Conservation (phyloP, 1,139 yeast species). For the Scheffersomyces titani region DNA sequence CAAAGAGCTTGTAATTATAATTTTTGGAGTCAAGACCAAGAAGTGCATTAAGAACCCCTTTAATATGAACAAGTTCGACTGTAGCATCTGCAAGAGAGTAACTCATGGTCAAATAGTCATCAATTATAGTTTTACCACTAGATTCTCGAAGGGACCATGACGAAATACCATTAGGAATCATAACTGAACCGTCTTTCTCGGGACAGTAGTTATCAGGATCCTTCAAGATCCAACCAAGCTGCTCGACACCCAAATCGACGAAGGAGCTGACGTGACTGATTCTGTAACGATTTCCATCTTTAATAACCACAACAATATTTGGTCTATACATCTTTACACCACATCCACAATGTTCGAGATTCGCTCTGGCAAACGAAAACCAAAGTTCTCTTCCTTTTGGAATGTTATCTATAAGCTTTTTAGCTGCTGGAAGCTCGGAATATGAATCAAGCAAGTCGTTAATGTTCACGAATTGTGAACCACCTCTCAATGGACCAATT, state of each 20-base stretch:
- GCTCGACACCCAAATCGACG: slow-evolving; percentile 6
- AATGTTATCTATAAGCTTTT: slow-evolving; percentile 1
- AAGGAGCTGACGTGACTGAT: slow-evolving; percentile 5
- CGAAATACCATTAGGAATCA: slow-evolving; percentile 42
- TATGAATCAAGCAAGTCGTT: slow-evolving; percentile 13
- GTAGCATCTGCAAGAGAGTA: slow-evolving; percentile 15
- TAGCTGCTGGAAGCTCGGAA: neutral
- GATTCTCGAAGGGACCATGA: slow-evolving; percentile 21
- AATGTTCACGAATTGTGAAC: slow-evolving; percentile 34
- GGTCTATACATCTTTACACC: slow-evolving; percentile 18
- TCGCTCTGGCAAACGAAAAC: slow-evolving; percentile 19
- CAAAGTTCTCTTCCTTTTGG: slow-evolving; percentile 14
- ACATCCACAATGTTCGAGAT: slow-evolving; percentile 18
- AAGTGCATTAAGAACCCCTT: slow-evolving; percentile 3
- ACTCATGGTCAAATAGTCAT: slow-evolving; percentile 13
- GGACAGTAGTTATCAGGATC: slow-evolving; percentile 28
- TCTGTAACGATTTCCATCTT: slow-evolving; percentile 8
- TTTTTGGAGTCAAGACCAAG: neutral
- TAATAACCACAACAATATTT: slow-evolving; percentile 14
- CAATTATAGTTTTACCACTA: neutral
- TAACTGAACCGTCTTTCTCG: neutral
- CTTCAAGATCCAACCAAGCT: slow-evolving; percentile 7
- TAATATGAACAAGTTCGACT: slow-evolving; percentile 9
- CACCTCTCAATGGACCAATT: slow-evolving; percentile 42
- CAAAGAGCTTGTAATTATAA: neutral